Percentiles rank a stretch among this genome's conserved stretches.
Evolutionary conservation across 805 yeast species (phyloP).

Genomic region (Starmerella floricola): DNA sequence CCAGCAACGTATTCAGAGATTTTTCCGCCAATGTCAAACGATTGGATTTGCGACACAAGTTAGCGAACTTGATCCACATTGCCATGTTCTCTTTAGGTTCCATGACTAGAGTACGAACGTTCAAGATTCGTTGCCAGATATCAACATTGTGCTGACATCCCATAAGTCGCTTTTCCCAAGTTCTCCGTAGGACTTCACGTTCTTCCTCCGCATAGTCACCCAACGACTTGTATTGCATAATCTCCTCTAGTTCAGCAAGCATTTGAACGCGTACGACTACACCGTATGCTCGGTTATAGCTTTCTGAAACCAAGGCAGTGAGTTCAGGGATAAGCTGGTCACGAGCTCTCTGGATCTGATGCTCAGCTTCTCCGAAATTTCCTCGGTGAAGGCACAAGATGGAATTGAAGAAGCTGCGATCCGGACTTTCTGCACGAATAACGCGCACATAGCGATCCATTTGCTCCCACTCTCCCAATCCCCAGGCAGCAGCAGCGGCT

Average conservation of each 20-base stretch:
- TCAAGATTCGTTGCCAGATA: constrained; percentile 94
- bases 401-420: constrained; percentile 88
- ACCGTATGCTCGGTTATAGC: constrained; percentile 91
- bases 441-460: constrained; percentile 85
- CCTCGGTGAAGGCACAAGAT: constrained; percentile 74
- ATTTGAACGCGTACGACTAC: constrained; percentile 95
- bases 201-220: constrained; percentile 69
- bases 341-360: constrained; percentile 71
- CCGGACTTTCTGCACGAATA: constrained; percentile 87
- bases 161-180: constrained; percentile 84
- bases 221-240: constrained; percentile 72
- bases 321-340: constrained; percentile 85
- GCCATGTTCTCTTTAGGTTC: constrained; percentile 94
- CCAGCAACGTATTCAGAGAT: constrained; percentile 55
- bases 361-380: constrained; percentile 68
- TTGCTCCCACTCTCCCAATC: constrained; percentile 89
- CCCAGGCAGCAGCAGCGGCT: constrained; percentile 99
- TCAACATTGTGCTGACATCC: constrained; percentile 97
- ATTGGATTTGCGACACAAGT: constrained; percentile 87
- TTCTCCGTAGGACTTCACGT: constrained; percentile 63
- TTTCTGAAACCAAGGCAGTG: constrained; percentile 87
- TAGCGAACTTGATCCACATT: constrained; percentile 97
- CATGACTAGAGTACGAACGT: constrained; percentile 84
- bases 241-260: constrained; percentile 93
- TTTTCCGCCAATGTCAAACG: constrained; percentile 86